Conservation (phyloP, 2,329 filamentous ascomycete species). For the Colletotrichum tamarilloi region DNA sequence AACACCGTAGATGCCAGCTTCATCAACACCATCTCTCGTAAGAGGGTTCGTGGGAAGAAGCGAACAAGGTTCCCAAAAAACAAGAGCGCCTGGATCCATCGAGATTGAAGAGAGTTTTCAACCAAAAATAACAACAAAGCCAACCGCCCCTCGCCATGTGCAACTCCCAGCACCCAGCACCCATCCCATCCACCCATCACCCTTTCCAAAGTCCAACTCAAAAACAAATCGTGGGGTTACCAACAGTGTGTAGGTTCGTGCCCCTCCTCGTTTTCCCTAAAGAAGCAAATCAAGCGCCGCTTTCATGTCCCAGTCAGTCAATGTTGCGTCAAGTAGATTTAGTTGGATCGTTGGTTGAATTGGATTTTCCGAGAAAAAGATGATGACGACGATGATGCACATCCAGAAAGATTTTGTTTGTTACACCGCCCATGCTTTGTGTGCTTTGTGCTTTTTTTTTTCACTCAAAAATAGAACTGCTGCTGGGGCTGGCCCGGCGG, state of each 20-base stretch:
- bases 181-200: too few relatives aligned
- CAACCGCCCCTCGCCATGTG: neutral
- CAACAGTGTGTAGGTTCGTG: neutral
- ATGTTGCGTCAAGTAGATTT: neutral
- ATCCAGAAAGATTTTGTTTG: neutral
- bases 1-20: neutral
- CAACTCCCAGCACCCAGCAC: neutral
- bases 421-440: neutral
- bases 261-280: neutral
- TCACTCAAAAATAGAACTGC: constrained; percentile 64
- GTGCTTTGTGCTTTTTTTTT: neutral
- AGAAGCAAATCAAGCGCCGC: neutral
- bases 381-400: too few relatives aligned
- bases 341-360: neutral
- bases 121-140: neutral
- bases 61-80: neutral
- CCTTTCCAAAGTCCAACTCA: neutral
- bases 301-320: constrained; percentile 5
- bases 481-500: constrained; percentile 68
- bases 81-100: neutral
- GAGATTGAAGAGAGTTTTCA: neutral
- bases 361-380: neutral
- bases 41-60: neutral
- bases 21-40: neutral
- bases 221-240: neutral